Evolutionary conservation across 2,329 filamentous ascomycete genomes (phyloP), one percentile per base, ranked within the genome.

Genomic region (Pestalotiopsis fici): DNA sequence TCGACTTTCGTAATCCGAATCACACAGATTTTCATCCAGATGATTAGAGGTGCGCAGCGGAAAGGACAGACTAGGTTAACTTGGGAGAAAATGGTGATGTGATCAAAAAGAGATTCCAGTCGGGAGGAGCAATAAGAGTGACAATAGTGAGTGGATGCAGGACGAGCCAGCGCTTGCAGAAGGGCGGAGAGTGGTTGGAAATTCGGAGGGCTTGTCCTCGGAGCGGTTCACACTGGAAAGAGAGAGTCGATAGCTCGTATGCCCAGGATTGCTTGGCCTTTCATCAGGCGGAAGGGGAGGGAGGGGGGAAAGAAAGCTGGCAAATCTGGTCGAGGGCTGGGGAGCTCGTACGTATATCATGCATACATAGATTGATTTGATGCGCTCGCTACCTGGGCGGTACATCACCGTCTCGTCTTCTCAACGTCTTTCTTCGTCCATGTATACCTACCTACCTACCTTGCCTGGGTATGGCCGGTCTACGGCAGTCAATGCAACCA

Each of bases 151-250:
- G 71, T 72, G 71, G 71, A 72, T 72, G 70, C 62, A 68, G 65
- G 67, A 73, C 70, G 71, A 73, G 70, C 74, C 73, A 75, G 74
- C 74, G 71, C 73, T 71, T 75, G 73, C 66, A 71, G 71, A 72
- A 68, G 68, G 66, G 71, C 69, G 69, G 66, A 71, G 71, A 73
- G 71, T 71, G 70, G 72, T 67, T 61, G 69, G 69, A 57, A 23
- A 31, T 23, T 50, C 21, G 39, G 62, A 59, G 66, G 35, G 54
- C 35, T 35, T 35, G 43, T 21, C 43, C 54, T 66, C 59, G 28
- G 31, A 59, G 54, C 37, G 56, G 65, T 27, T 68, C 23, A 59
- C 60, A 50, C 43, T 50, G 18, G 43, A 50, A 37, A 54, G 64
- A 59, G 57, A 56, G 65, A 69, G 68, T 37, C 59, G 27, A 65